Evolutionary conservation across 169 alveolate genomes (phyloP), one percentile per base, ranked within the genome.

Genomic region (Plasmodium inui): DNA sequence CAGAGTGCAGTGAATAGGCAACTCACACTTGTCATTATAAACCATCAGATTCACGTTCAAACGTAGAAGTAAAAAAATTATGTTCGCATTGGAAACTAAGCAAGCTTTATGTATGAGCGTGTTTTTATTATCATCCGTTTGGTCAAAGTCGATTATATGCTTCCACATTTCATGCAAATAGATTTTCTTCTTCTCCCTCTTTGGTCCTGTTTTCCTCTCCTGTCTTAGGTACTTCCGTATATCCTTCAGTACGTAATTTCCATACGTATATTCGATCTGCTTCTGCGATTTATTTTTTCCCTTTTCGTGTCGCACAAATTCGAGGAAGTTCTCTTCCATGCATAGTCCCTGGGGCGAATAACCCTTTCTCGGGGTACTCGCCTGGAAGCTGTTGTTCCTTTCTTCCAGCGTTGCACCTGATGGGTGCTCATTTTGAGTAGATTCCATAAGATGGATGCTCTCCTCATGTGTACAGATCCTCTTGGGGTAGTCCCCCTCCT

Each of bases 31-130:
- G 30, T 90, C 81, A 71, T 90, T 90, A 46, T 90, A 90, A 17
- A 28, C 12, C 34, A 90, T 53, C 37, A 90, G 22, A 37, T 90
- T 82, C 0, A 90, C 95, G 37, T 90, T 90, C 53, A 90, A 82
- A 90, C 74, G 28, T 71, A 90, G 55, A n/a, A 90, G 83, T 41
- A 90, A 50, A 70, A 67, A 90, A 44, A 90, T 90, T 30, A 90
- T 81, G 44, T 90, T 90, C 6, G 53, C 7, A 72, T 90, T 90
- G 14, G 92, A 82, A 39, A 90, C 92, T 44, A 90, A 41, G 55
- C 95, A 90, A 7, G 95, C 95, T 26, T 90, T 90, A 46, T 90
- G 95, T 67, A 90, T 90, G 37, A 90, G 83, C 37, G 92, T 90
- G 34, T 90, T 90, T 37, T 90, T 71, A 80, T 90, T 90, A 80